Percentiles rank a stretch among this genome's conserved stretches.
Conservation (phyloP, 2,329 filamentous ascomycete species). For the Parafenestella ontariensis region DNA sequence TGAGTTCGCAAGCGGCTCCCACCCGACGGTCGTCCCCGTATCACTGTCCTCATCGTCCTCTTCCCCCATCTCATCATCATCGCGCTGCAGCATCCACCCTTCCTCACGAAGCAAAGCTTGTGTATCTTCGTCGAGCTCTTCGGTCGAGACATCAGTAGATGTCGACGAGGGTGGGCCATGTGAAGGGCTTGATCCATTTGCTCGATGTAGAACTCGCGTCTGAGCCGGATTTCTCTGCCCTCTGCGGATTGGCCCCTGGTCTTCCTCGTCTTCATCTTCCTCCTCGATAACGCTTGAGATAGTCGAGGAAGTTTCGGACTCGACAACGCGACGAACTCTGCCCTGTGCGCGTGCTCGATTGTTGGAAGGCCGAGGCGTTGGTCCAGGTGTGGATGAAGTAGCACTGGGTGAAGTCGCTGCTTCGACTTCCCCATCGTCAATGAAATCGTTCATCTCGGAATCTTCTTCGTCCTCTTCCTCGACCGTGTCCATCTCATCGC, state of each 20-base stretch:
- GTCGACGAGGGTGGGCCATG: slow-evolving; percentile 42
- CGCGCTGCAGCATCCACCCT: slow-evolving; percentile 49
- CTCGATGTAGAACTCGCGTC: slow-evolving; percentile 39
- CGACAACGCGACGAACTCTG: slow-evolving; percentile 46
- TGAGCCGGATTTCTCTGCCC: slow-evolving; percentile 42
- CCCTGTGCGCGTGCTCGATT: slow-evolving; percentile 29
- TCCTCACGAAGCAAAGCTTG: slow-evolving; percentile 45
- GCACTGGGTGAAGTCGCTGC: slow-evolving; percentile 30
- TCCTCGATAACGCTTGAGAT: slow-evolving; percentile 45
- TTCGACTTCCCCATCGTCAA: slow-evolving; percentile 44
- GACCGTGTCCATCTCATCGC: slow-evolving; percentile 52
- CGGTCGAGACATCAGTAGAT: slow-evolving; percentile 44
- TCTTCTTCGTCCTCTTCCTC: slow-evolving; percentile 54
- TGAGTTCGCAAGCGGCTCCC: slow-evolving; percentile 54
- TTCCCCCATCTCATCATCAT: slow-evolving; percentile 49
- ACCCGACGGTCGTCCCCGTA: slow-evolving; percentile 55
- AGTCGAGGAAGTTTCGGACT: slow-evolving; percentile 49
- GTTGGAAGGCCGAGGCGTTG: slow-evolving; percentile 37
- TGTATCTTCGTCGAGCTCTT: slow-evolving; percentile 50
- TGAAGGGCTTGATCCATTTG: slow-evolving; percentile 43
- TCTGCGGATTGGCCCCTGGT: slow-evolving; percentile 43
- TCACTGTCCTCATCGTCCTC: slow-evolving; percentile 51
- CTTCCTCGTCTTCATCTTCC: slow-evolving; percentile 48
- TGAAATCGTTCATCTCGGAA: slow-evolving; percentile 53
- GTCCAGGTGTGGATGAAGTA: slow-evolving; percentile 39